A percentile compares a stretch with the other conserved stretches of the same genome.
Conservation (phyloP, 176 grass and related monocot species). For the Zoysia japonica region DNA sequence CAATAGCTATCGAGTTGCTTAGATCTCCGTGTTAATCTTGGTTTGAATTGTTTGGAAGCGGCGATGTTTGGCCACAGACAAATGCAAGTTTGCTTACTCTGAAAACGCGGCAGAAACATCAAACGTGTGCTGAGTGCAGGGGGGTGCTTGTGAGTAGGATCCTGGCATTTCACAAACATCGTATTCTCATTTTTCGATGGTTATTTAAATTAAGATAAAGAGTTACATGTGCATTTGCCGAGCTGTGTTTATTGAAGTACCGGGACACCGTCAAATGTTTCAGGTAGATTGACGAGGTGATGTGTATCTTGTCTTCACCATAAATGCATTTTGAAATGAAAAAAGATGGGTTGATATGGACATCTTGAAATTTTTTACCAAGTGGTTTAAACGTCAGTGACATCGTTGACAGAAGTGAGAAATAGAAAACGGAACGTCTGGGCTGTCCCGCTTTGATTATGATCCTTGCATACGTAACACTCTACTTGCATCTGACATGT, state of each 20-base stretch:
- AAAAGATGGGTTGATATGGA: not conserved
- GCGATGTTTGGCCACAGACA: conserved; percentile 19
- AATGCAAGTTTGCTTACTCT: conserved; percentile 25
- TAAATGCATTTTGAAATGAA: not conserved
- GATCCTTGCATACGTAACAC: conserved; percentile 6
- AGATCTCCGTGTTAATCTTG: conserved; percentile 47
- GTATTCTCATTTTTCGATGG: not conserved
- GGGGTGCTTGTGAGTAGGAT: not conserved
- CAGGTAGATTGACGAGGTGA: not conserved
- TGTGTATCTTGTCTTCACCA: not conserved
- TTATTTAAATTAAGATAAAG: not conserved
- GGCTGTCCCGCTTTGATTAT: conserved; percentile 28
- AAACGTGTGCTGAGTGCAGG: conserved; percentile 34
- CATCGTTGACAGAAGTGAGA: conserved; percentile 4
- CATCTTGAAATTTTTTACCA: not conserved
- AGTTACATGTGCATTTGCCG: too few relatives aligned
- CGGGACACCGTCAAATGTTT: not conserved
- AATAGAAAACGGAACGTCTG: conserved; percentile 16
- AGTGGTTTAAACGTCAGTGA: conserved; percentile 39
- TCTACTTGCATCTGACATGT: conserved; percentile 26
- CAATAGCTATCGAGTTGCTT: conserved; percentile 25
- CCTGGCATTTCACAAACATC: not conserved
- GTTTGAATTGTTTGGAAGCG: conserved; percentile 27
- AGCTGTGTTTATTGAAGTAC: not conserved
- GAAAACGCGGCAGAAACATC: conserved; percentile 11